Base-by-base conservation (phyloP, 169 alveolate genomes). In the Theileria annulata region DNA sequence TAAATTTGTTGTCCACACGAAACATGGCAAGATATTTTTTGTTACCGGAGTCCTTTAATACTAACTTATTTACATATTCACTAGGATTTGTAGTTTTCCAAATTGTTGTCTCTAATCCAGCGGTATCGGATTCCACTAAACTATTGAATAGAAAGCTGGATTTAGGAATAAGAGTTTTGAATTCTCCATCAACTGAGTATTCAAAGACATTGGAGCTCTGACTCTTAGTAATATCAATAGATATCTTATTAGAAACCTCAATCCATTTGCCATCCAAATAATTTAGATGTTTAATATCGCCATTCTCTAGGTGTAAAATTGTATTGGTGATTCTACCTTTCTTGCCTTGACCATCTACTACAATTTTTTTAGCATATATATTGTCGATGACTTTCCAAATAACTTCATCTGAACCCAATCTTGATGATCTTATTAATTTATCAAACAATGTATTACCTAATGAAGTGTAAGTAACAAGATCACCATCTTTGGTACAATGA, bases 371-470 rank as follows among this genome's bases (percentile, higher is more conserved):
- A n/a, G 35, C 66, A 25, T 56, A 15, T 1, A 13, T 27, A 13
- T 56, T 56, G 13, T 56, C 66, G 9, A 10, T 2, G n/a, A 27
- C 66, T 56, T 56, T 56, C 66, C 66, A 56, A 56, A 56, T 42
- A 8, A 42, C 13, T 1, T 42, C 51, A 42, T 42, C 51, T 3
- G 51, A 42, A 8, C 51, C 51, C 51, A 42, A 42, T 42, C 51
- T 42, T 42, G 51, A 42, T 12, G 51, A 42, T 17, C 51, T 42
- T 42, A 42, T 42, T 42, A 42, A 42, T 42, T 42, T 42, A 17
- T 42, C 51, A 42, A 42, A 42, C 13, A 42, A 12, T 10, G 1
- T 8, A 42, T 2, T 42, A 8, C 51, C 51, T 42, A 3, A 10
- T 1, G 51, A 42, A 42, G 51, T 42, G 15, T 42, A 42, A 10